Percentiles rank a stretch among this genome's conserved stretches.
phyloP scores from a whole-genome alignment of 2,329 filamentous ascomycete genomes.

The Aspergillus puulaauensis region DNA sequence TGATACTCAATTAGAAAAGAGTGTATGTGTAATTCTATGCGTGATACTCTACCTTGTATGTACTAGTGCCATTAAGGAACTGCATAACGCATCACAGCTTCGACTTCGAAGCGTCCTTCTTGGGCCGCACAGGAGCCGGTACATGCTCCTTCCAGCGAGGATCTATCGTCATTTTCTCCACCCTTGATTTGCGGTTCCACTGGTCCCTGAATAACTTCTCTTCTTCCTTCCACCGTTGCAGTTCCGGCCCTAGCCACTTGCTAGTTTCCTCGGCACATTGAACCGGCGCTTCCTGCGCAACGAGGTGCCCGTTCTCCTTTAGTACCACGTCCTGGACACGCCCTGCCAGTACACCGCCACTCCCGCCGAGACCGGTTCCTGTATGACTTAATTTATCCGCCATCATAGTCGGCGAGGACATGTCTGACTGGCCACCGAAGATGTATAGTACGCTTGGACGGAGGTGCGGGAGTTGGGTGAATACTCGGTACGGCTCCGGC shows the following conservation, averaged over 20 bases:
- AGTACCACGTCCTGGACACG: constrained; percentile 67
- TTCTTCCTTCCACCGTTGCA: constrained; percentile 58
- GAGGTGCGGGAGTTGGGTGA: constrained; percentile 42
- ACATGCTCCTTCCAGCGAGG: constrained; percentile 53
- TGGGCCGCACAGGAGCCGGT: constrained; percentile 29
- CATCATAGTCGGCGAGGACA: constrained; percentile 39
- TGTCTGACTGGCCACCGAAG: constrained; percentile 44
- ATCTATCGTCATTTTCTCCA: constrained; percentile 58
- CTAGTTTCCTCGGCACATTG: constrained; percentile 63
- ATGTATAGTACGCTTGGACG: constrained; percentile 48
- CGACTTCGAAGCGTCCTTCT: constrained; percentile 23
- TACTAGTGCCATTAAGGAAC: neutral
- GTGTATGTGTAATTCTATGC: neutral
- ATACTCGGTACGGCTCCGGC: constrained; percentile 40
- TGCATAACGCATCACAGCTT: constrained; percentile 25
- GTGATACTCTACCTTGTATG: neutral
- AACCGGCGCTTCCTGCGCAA: constrained; percentile 76
- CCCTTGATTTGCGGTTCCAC: constrained; percentile 52
- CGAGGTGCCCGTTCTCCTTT: constrained; percentile 69
- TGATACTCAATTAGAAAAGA: neutral
- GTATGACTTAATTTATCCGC: constrained; percentile 44
- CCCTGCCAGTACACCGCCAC: constrained; percentile 61
- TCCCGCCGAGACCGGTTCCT: constrained; percentile 40
- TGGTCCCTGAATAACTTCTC: constrained; percentile 55
- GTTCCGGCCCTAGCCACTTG: constrained; percentile 57